Evolutionary conservation across 1,284 basidiomycete genomes (phyloP).

Genomic region (Leccinum fuscescens): DNA sequence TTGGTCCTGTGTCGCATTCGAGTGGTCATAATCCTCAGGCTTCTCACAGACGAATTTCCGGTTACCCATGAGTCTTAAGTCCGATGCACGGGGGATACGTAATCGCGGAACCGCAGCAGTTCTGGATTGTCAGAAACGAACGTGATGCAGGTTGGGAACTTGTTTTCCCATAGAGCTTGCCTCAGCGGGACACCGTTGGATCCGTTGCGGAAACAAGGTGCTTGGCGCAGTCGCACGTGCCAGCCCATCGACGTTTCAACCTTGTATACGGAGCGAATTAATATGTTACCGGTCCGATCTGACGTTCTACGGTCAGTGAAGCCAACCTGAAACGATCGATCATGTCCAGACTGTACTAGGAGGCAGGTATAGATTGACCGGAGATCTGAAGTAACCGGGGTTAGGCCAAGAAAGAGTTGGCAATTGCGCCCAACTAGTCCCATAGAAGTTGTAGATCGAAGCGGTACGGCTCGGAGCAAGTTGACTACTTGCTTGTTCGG

Average conservation of each 20-base stretch:
- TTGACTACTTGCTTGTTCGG: no score
- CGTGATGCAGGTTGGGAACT: no score
- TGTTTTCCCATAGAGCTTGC: background rate
- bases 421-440: background rate
- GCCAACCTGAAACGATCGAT: constrained; percentile 1
- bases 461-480: no score
- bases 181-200: background rate
- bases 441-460: no score
- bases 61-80: no score
- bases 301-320: background rate
- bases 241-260: constrained; percentile 6
- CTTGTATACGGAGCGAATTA: background rate
- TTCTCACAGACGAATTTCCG: no score
- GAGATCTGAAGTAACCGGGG: background rate
- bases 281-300: background rate
- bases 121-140: no score
- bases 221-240: background rate
- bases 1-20: no score
- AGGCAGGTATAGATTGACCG: background rate
- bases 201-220: background rate
- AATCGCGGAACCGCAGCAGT: no score
- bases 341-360: background rate
- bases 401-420: background rate
- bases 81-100: no score
- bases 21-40: no score